Percentiles rank a stretch among this genome's conserved stretches.
These are phyloP conservation scores for Aspergillus awamori DNA, from an alignment of 2,329 filamentous ascomycete genomes.

Conservation along the genomic window DNA sequence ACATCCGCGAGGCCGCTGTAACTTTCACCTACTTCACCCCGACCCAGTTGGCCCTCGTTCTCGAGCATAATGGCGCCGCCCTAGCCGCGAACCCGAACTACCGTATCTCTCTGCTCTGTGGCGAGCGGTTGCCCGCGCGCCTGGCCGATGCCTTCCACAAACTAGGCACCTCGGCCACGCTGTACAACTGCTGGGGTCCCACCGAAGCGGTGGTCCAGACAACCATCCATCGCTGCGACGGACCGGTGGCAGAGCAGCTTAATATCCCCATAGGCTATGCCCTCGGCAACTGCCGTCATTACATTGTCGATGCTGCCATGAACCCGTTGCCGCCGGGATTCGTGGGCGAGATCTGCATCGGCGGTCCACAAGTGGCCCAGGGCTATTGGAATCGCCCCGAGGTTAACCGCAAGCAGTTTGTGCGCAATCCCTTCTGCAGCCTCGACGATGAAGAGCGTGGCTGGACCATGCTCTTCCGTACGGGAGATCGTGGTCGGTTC, in stretches of 20 bases:
- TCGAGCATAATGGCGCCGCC: neutral
- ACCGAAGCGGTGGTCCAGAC: conserved; percentile 3
- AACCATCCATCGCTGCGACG: neutral
- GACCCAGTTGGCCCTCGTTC: conserved; percentile 1
- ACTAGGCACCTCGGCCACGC: neutral
- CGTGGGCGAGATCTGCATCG: conserved; percentile 6
- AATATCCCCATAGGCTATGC: conserved; percentile 5
- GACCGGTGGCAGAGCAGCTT: neutral
- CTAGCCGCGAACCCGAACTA: neutral
- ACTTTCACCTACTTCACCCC: conserved; percentile 7
- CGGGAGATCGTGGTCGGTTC: conserved; percentile 2
- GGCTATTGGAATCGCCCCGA: conserved; percentile 2
- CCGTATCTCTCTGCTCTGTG: neutral
- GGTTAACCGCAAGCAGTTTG: neutral
- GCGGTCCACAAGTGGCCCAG: neutral
- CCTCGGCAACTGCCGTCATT: neutral
- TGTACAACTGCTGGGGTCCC: conserved; percentile 6
- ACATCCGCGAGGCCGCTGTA: neutral
- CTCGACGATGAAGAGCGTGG: neutral
- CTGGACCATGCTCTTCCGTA: conserved; percentile 6
- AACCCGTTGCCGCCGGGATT: conserved; percentile 1
- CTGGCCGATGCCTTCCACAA: neutral
- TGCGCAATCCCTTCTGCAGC: neutral
- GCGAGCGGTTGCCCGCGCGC: conserved; percentile 5
- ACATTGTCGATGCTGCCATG: neutral